Conservation (phyloP, 2,329 filamentous ascomycete genomes). For the Microdochium nivale region DNA sequence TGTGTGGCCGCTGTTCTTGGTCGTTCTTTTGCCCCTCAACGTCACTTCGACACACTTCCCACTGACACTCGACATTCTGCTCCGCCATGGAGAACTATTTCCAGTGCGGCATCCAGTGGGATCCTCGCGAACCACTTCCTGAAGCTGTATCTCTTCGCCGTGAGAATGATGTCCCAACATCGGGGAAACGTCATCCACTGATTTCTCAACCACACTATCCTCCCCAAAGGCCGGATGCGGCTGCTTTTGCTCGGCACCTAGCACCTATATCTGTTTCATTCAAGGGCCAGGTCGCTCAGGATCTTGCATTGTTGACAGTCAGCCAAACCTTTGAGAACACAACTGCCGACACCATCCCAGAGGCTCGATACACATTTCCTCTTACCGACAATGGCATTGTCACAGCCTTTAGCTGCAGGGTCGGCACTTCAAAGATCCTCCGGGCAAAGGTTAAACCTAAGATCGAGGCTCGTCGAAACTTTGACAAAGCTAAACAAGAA, state of each 20-base stretch:
- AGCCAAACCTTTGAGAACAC: constrained; percentile 17
- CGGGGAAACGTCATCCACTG: no score
- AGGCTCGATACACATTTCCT: constrained; percentile 16
- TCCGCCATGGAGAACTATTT: constrained; percentile 8
- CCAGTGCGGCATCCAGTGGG: constrained; percentile 12
- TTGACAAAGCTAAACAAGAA: constrained; percentile 4
- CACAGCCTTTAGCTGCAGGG: constrained; percentile 14
- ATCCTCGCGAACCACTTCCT: constrained; percentile 13
- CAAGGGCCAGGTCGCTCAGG: constrained; percentile 12
- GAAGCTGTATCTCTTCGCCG: constrained; percentile 3
- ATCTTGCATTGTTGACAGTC: constrained; percentile 13
- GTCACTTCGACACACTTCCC: no score
- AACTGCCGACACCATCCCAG: constrained; percentile 9
- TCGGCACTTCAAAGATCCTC: constrained; percentile 12
- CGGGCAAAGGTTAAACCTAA: constrained; percentile 11
- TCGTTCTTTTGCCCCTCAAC: no score
- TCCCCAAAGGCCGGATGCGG: not conserved
- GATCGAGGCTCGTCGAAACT: constrained; percentile 10
- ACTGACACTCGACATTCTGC: no score
- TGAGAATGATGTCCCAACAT: no score
- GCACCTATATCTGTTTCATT: constrained; percentile 13
- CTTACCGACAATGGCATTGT: constrained; percentile 16
- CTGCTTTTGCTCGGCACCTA: no score
- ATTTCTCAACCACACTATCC: no score
- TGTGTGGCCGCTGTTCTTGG: no score